Conservation (phyloP, 495 filamentous ascomycete genomes). For the Xylaria telfairii region DNA sequence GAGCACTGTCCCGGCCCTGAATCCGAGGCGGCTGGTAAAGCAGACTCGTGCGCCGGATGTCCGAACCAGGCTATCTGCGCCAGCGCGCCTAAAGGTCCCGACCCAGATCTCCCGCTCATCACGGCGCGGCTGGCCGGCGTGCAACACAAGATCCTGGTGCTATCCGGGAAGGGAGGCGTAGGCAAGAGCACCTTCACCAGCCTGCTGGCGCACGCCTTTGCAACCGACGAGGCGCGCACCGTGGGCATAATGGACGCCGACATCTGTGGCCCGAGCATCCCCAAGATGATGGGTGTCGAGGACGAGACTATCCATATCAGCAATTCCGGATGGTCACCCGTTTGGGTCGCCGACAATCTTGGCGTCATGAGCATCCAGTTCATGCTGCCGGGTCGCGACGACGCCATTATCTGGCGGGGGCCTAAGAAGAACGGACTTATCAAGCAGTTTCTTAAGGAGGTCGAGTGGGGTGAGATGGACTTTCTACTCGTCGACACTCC, state of each 20-base stretch:
- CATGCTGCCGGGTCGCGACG: slow-evolving; percentile 90
- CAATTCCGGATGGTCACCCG: slow-evolving; percentile 82
- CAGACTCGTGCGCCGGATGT: slow-evolving; percentile 89
- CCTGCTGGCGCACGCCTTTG: slow-evolving; percentile 86
- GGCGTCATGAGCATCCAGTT: slow-evolving; percentile 97
- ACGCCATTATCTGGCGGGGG: slow-evolving; percentile 95
- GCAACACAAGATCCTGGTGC: slow-evolving; percentile 86
- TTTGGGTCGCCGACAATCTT: slow-evolving; percentile 91
- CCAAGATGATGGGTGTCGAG: slow-evolving; percentile 98
- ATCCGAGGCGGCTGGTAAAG: slow-evolving; percentile 81
- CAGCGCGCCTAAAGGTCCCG: slow-evolving; percentile 90
- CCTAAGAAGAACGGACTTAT: slow-evolving; percentile 98
- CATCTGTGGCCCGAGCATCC: slow-evolving; percentile 92
- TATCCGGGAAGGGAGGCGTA: slow-evolving; percentile 95
- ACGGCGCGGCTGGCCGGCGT: slow-evolving; percentile 80
- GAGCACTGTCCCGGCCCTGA: slow-evolving; percentile 97
- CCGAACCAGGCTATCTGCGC: slow-evolving; percentile 97
- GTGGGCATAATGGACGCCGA: slow-evolving; percentile 97
- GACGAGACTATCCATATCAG: slow-evolving; percentile 88
- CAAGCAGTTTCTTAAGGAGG: slow-evolving; percentile 96
- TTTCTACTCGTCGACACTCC: slow-evolving; percentile 94
- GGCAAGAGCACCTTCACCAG: slow-evolving; percentile 92
- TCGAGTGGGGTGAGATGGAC: slow-evolving; percentile 95
- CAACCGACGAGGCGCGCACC: slow-evolving; percentile 71
- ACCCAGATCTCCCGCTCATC: slow-evolving; percentile 90